These are phyloP conservation scores for Dissoconium aciculare DNA, from an alignment of 2,329 filamentous ascomycete species.

Conservation along the genomic window DNA sequence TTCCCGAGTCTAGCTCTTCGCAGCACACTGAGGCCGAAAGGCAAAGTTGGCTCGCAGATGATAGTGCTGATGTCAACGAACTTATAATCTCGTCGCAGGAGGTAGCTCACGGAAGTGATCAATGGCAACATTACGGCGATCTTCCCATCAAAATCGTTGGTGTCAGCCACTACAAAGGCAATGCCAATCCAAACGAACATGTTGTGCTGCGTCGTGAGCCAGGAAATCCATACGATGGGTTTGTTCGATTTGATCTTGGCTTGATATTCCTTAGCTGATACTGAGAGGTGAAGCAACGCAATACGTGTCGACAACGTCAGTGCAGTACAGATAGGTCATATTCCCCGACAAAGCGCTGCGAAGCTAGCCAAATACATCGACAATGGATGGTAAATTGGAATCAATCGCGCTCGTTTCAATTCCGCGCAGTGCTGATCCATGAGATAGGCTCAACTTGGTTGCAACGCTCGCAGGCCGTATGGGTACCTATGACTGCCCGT, in stretches of 20 bases:
- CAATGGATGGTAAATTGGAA: constrained; percentile 23
- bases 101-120: constrained; percentile 14
- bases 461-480: constrained; percentile 54
- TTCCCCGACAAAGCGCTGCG: constrained; percentile 50
- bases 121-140: constrained; percentile 21
- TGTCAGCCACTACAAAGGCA: constrained; percentile 46
- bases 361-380: constrained; percentile 63
- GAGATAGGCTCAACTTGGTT: constrained; percentile 44
- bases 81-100: constrained; percentile 21
- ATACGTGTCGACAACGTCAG: constrained; percentile 67
- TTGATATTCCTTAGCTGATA: no score
- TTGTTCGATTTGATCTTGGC: neutral
- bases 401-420: no score
- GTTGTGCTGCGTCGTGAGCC: constrained; percentile 52
- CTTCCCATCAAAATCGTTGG: constrained; percentile 45
- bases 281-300: constrained; percentile 55
- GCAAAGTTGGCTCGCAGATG: constrained; percentile 18
- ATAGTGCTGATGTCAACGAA: constrained; percentile 16
- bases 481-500: constrained; percentile 54
- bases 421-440: neutral
- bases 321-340: constrained; percentile 61
- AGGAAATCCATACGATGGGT: constrained; percentile 43
- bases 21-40: constrained; percentile 12
- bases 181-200: constrained; percentile 46
- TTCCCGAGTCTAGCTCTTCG: no score